Evolutionary conservation across 2,329 filamentous ascomycete genomes (phyloP).

Genomic region (Paecilomyces sp.): DNA sequence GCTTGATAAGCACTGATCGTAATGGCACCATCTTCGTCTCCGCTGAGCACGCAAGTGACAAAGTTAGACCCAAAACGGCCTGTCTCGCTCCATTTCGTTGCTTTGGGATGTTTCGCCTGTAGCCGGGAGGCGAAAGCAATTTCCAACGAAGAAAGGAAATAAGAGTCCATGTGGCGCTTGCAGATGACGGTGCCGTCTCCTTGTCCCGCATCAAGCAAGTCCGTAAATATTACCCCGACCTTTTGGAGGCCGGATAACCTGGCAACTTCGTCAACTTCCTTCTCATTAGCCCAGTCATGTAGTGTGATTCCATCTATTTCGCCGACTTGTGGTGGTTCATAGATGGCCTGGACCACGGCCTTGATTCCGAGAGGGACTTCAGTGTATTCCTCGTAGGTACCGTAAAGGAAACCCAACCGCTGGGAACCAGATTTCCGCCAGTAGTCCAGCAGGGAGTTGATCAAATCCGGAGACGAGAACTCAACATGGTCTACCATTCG

Average conservation of each 20-base stretch:
- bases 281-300: slow-evolving; percentile 76
- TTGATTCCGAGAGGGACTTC: slow-evolving; percentile 93
- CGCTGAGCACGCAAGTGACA: slow-evolving; percentile 92
- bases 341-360: slow-evolving; percentile 93
- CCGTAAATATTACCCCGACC: slow-evolving; percentile 91
- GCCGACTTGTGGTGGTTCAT: slow-evolving; percentile 85
- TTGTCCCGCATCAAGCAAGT: slow-evolving; percentile 72
- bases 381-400: slow-evolving; percentile 80
- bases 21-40: slow-evolving; percentile 83
- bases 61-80: slow-evolving; percentile 93
- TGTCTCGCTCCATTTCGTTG: slow-evolving; percentile 95
- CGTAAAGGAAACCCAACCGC: slow-evolving; percentile 83
- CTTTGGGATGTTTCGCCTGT: slow-evolving; percentile 80
- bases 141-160: slow-evolving; percentile 87
- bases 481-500: slow-evolving; percentile 98
- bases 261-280: slow-evolving; percentile 73
- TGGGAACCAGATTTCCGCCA: slow-evolving; percentile 84
- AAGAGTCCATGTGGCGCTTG: slow-evolving; percentile 92
- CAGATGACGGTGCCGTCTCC: slow-evolving; percentile 84
- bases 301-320: slow-evolving; percentile 84
- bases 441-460: slow-evolving; percentile 84
- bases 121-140: slow-evolving; percentile 81
- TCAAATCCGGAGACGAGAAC: slow-evolving; percentile 75
- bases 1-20: slow-evolving; percentile 88
- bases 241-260: slow-evolving; percentile 76